Evolutionary conservation across 768 basidiomycete genomes (phyloP).

Genomic region (Auricularia heimuer): DNA sequence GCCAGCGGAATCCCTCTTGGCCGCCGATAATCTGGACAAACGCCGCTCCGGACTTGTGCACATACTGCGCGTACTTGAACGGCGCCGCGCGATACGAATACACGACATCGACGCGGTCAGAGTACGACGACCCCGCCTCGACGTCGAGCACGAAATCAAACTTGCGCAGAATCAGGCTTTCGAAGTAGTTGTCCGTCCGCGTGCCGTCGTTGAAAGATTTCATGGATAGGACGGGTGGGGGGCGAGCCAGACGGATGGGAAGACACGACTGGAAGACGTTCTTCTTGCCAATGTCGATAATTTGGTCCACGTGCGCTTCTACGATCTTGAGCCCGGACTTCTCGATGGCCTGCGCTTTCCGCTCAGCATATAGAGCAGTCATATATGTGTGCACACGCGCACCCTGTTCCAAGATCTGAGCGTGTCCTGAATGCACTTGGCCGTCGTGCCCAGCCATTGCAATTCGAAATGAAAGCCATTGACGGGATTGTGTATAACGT

Average conservation of each 20-base stretch:
- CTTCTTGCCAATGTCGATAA: constrained; percentile 72
- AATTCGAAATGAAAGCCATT: constrained; percentile 96
- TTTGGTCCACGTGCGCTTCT: constrained; percentile 88
- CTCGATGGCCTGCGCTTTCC: constrained; percentile 44
- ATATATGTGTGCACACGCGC: not conserved
- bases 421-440: constrained; percentile 82
- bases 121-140: constrained; percentile 68
- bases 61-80: constrained; percentile 81
- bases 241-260: constrained; percentile 65
- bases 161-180: constrained; percentile 62
- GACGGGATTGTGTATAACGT: constrained; percentile 89
- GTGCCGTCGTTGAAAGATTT: constrained; percentile 58
- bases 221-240: constrained; percentile 62
- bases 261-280: constrained; percentile 90
- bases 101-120: constrained; percentile 70
- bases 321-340: constrained; percentile 85
- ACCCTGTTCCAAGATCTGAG: constrained; percentile 65
- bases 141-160: constrained; percentile 80
- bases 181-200: constrained; percentile 62
- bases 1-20: constrained; percentile 71
- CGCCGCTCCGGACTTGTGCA: constrained; percentile 81
- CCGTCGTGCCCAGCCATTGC: constrained; percentile 93
- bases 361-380: not conserved
- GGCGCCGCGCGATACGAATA: constrained; percentile 82
- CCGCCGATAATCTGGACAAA: constrained; percentile 84